A percentile compares a stretch with the other conserved stretches of the same genome.
Evolutionary conservation across 78 protist genomes (phyloP).

Genomic region (Pelomyxa schiedti): DNA sequence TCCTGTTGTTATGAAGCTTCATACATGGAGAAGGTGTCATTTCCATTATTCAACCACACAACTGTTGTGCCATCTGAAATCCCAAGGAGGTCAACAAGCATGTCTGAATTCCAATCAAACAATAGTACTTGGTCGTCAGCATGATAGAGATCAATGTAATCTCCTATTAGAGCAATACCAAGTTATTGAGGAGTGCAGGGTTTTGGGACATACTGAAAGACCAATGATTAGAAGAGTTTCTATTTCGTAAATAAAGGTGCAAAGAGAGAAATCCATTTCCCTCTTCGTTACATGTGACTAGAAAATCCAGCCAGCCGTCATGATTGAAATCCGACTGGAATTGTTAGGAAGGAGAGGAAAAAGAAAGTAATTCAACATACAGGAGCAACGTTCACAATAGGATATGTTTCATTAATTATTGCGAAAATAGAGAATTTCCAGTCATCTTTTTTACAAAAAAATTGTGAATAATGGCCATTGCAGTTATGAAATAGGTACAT

Average conservation of each 20-base stretch:
- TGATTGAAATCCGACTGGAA: not conserved
- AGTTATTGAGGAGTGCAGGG: too few relatives aligned
- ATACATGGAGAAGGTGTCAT: not conserved
- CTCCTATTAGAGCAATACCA: too few relatives aligned
- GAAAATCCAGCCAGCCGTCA: not conserved
- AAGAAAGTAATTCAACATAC: not conserved
- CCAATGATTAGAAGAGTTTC: not conserved
- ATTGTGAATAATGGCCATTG: too few relatives aligned
- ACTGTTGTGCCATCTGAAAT: not conserved
- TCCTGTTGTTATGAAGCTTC: not conserved
- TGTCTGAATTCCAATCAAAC: not conserved
- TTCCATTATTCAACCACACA: not conserved
- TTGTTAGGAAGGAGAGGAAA: not conserved
- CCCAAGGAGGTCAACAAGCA: not conserved
- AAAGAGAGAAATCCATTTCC: not conserved
- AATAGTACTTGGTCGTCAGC: not conserved
- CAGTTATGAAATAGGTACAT: too few relatives aligned
- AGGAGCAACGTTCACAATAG: not conserved
- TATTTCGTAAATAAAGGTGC: not conserved
- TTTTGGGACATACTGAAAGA: not conserved
- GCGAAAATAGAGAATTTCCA: not conserved
- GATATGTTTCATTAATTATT: not conserved
- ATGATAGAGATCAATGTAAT: too few relatives aligned
- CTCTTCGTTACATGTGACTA: not conserved
- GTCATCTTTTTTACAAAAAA: too few relatives aligned